Evolutionary conservation across 345 rosid genomes (phyloP), one percentile per base, ranked within the genome.

Genomic region (Eucalyptus caleyi): DNA sequence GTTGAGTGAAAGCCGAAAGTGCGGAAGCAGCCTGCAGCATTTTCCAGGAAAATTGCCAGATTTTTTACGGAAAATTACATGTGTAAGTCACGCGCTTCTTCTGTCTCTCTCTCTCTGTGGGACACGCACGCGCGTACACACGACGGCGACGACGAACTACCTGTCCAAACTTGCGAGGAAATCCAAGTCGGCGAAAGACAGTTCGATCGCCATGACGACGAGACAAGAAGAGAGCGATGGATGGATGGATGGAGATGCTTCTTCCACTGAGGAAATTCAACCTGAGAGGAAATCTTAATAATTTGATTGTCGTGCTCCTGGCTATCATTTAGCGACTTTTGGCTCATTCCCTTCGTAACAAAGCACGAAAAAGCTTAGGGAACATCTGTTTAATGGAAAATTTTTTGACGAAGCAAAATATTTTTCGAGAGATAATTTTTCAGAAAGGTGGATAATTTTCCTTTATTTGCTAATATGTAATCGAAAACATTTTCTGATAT

Each of bases 391-490:
- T 56, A 9, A 9, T 23, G 27, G 27, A 56, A 49, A 56, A 4
- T 9, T 9, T 56, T 1, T 0, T 21, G 0, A 9, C 1, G 11
- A 23, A 10, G 3, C 0, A 24, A 56, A 9, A 23, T 56, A 2
- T 0, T 56, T 56, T 56, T 4, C 1, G 1, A 56, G 3, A 56
- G 62, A 56, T 23, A 21, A 21, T 23, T 23, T 56, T 23, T 56
- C 1, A 56, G 5, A 56, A 24, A 56, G 30, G 30, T 56, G 30
- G 27, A 56, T 10, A 10, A 10, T 23, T 56, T 56, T 56, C 0
- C 3, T 24, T 56, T 10, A 56, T 56, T 56, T 56, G 6, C 3
- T 56, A 4, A 56, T 24, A 24, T 10, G 62, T 23, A 24, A 56
- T 23, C 0, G 6, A 5, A 56, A 56, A 24, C 13, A 0, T 56